Evolutionary conservation across 129 eudicot genomes (phyloP), one percentile per base, ranked within the genome.

Genomic region (Calendula officinalis): DNA sequence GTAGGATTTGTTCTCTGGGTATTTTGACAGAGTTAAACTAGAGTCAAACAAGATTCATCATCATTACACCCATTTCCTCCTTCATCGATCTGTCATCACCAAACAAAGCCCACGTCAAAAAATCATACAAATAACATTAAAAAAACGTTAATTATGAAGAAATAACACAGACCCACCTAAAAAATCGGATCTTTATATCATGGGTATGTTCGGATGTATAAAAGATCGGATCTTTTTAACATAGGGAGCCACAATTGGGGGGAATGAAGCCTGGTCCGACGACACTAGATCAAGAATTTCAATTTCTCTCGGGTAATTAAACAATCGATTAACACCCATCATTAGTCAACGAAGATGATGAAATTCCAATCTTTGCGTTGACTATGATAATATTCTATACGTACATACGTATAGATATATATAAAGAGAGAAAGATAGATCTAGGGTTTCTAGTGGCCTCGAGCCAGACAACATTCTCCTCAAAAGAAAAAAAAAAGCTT

Each of bases 221-320:
- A 63, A 72, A 45, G 73, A 54, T 54, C 3, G 42, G 39, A 33
- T 44, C 77, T 55, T 55, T 44, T 11, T 9, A 38, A 51, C 56
- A 52, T 4, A 33, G 11, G 71, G 54, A 55, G 71, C 77, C 66
- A 30, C 77, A 73, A 67, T 79, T 87, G 86, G 85, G 95, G 91
- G 95, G 95, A 87, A 87, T 87, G 95, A 87, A 87, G 95, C 95
- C 95, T 87, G 95, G 95, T 87, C 95, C 95, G 95, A 81, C 79
- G 76, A 78, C 89, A 47, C 69, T 46, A 54, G 64, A 64, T 53
- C 56, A 47, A 38, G 39, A 64, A 5, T 44, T 11, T 53, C 53
- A 15, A 34, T n/a, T 1, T 13, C 11, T 1, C 9, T 15, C 3
- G 1, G 0, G 69, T 38, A 50, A 50, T 41, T 43, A 67, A 50